Percentiles rank a stretch among this genome's conserved stretches.
Evolutionary conservation across 768 basidiomycete species (phyloP).

Genomic region (Termitomyces bulborhizus): DNA sequence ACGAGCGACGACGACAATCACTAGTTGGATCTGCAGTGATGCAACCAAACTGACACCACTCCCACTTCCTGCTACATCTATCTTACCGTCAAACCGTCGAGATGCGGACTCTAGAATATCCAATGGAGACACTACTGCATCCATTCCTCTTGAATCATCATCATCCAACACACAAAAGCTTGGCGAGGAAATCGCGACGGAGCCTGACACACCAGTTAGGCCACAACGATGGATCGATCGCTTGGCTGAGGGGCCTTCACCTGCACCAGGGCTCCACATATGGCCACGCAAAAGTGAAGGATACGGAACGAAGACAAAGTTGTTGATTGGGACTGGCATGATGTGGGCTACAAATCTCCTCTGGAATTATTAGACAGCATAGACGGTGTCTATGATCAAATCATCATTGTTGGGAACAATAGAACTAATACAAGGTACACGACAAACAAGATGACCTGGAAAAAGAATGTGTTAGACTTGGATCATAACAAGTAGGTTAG

Average conservation of each 20-base stretch:
- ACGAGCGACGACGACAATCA: slow-evolving; percentile 68
- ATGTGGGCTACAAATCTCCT: slow-evolving; percentile 67
- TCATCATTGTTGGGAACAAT: neutral
- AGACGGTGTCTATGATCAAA: neutral
- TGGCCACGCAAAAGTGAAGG: slow-evolving; percentile 26
- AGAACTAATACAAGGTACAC: neutral
- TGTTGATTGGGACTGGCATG: slow-evolving; percentile 31
- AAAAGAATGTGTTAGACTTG: neutral
- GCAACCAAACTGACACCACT: slow-evolving; percentile 14
- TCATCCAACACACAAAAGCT: slow-evolving; percentile 7
- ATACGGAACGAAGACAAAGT: slow-evolving; percentile 34
- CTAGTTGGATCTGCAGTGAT: slow-evolving; percentile 46
- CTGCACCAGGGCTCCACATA: slow-evolving; percentile 19
- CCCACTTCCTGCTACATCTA: slow-evolving; percentile 9
- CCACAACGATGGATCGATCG: slow-evolving; percentile 48
- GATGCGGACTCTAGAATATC: slow-evolving; percentile 8
- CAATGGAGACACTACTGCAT: slow-evolving; percentile 12
- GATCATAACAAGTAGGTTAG: neutral
- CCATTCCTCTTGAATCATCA: slow-evolving; percentile 17
- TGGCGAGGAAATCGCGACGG: slow-evolving; percentile 22
- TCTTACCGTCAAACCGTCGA: slow-evolving; percentile 7
- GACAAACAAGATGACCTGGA: neutral
- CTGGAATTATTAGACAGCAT: slow-evolving; percentile 32
- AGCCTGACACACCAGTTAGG: slow-evolving; percentile 33
- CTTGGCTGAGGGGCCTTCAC: slow-evolving; percentile 29